phyloP scores from a whole-genome alignment of 345 rosid species.

The Microcos paniculata region DNA sequence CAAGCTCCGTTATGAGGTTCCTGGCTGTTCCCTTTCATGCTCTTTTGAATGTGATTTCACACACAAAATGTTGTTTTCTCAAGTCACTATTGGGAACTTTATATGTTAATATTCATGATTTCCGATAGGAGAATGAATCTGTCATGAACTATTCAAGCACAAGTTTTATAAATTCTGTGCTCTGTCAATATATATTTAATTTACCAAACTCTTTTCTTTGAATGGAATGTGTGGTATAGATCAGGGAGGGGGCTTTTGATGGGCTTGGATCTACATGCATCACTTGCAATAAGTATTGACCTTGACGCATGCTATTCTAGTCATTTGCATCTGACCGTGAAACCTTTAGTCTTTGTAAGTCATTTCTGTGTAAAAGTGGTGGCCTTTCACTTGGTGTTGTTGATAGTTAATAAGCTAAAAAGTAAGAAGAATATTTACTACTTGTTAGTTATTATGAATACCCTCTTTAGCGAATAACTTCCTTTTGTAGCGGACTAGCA shows the following conservation, averaged over 20 bases:
- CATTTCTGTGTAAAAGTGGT: not conserved
- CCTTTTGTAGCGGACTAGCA: not conserved
- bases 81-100: not conserved
- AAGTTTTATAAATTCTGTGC: not conserved
- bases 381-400: not conserved
- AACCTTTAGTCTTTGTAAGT: not conserved
- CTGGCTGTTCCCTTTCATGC: not conserved
- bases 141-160: not conserved
- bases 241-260: not conserved
- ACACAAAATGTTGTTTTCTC: not conserved
- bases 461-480: not conserved
- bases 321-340: not conserved
- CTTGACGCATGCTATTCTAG: not conserved
- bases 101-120: not conserved
- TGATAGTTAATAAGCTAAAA: not conserved
- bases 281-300: not conserved
- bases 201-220: not conserved
- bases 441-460: not conserved
- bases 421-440: not conserved
- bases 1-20: slow-evolving; percentile 83
- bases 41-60: not conserved
- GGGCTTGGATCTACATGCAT: not conserved
- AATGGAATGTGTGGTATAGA: not conserved
- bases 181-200: slow-evolving; percentile 3
- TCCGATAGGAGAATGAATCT: not conserved